Conservation (phyloP, 176 grass and related monocot species). For the Avena insularis region DNA sequence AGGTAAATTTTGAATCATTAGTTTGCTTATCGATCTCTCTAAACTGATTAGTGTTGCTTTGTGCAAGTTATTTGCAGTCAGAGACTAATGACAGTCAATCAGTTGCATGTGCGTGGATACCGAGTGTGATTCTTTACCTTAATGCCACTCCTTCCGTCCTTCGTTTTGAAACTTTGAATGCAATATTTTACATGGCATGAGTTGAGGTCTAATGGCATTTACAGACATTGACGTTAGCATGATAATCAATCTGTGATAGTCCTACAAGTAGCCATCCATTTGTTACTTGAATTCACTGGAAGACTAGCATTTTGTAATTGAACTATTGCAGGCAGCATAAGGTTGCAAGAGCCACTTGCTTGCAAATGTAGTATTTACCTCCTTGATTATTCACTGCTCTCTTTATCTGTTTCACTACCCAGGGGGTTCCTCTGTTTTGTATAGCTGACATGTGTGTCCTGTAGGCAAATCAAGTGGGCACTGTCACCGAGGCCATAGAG, state of each 20-base stretch:
- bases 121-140: slow-evolving; percentile 16
- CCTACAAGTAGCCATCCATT: background rate
- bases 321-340: slow-evolving; percentile 27
- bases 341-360: background rate
- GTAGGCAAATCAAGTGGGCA: slow-evolving; percentile 94
- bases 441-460: slow-evolving; percentile 11
- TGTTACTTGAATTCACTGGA: slow-evolving; percentile 33
- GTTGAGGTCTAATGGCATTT: slow-evolving; percentile 29
- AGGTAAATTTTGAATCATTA: slow-evolving; percentile 48
- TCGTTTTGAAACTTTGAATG: background rate
- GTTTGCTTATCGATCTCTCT: background rate
- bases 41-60: slow-evolving; percentile 24
- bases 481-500: slow-evolving; percentile 95
- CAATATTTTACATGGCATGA: slow-evolving; percentile 17
- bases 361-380: slow-evolving; percentile 26
- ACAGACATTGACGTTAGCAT: slow-evolving; percentile 5
- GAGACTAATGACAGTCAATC: background rate
- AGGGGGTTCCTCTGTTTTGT: slow-evolving; percentile 10
- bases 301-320: slow-evolving; percentile 22
- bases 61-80: background rate
- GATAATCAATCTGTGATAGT: background rate
- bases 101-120: slow-evolving; percentile 7
- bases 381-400: slow-evolving; percentile 2
- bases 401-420: slow-evolving; percentile 21
- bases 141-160: background rate